Base-by-base conservation (phyloP, 2,329 filamentous ascomycete genomes). In the Seiridium cupressi region DNA sequence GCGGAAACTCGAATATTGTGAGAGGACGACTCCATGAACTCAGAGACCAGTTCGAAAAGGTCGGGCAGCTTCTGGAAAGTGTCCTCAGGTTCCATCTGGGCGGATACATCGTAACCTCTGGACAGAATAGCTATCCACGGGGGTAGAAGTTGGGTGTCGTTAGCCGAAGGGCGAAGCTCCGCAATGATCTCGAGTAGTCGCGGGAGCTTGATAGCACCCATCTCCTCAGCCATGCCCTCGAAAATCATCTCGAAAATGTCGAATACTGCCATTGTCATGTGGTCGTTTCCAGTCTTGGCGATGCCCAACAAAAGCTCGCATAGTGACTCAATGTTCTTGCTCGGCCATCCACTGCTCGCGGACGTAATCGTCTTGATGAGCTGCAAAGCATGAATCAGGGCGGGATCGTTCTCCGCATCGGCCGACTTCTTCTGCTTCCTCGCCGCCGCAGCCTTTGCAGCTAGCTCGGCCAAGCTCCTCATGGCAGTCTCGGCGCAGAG, bases 161-260 rank as follows among this genome's bases (percentile, higher is more conserved):
- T 97, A 66, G 93, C 87, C 3, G 93, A 91, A 7, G 95, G 95
- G 66, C 94, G 92, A 65, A 99, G 79, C 73, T 98, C 93, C 10
- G 90, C 89, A 66, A 99, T 97, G 57, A 95, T 93, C 64, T 97
- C 93, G 68, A 98, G 84, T 10, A 99, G 83, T 60, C 91, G 86
- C 3, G 93, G 93, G 10, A 99, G 83, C 77, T 98, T 99, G 1
- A 92, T 86, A 3, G 93, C 96, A 0, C 93, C 91, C 54, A 93
- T 84, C 66, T 96, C 92, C 13, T 88, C 85, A 34, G 49, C 86
- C 89, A 99, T 93, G 6, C 93, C 90, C 68, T 90, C 89, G 66
- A 99, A 98, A 49, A 98, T 96, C 73, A 96, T 90, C 74, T 99
- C 95, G 69, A 99, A 99, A 3, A 98, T 94, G 65, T 97, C 94